phyloP scores from a whole-genome alignment of 2,329 filamentous ascomycete species.

The Catunica adiposa region DNA sequence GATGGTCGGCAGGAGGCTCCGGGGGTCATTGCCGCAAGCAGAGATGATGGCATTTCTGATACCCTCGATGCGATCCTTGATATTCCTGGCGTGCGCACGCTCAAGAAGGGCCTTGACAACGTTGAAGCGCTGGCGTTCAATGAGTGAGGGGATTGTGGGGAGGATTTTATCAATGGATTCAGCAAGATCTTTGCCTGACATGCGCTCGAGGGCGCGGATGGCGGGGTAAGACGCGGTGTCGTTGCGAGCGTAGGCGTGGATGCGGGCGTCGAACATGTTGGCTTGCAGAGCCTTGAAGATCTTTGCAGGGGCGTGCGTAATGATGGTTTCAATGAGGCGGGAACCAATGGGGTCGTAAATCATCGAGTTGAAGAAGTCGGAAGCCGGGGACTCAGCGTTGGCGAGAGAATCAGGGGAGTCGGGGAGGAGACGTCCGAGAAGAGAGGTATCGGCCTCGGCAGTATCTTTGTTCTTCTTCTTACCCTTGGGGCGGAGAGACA shows the following conservation, averaged over 20 bases:
- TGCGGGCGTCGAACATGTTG: conserved; percentile 61
- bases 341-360: conserved; percentile 86
- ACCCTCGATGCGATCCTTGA: conserved; percentile 33
- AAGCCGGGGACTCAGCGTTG: conserved; percentile 55
- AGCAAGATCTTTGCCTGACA: conserved; percentile 73
- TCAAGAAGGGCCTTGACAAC: conserved; percentile 73
- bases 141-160: conserved; percentile 54
- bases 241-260: conserved; percentile 69
- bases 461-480: conserved; percentile 43
- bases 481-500: conserved; percentile 51
- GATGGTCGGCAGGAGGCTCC: conserved; percentile 32
- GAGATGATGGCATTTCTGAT: conserved; percentile 32
- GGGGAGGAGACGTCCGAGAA: conserved; percentile 64
- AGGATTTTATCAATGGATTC: conserved; percentile 55
- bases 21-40: conserved; percentile 31
- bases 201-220: conserved; percentile 62
- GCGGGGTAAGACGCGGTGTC: conserved; percentile 82
- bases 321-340: conserved; percentile 71
- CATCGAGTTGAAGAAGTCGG: conserved; percentile 66
- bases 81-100: conserved; percentile 54
- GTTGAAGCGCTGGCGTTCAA: conserved; percentile 59
- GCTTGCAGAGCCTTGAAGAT: conserved; percentile 78
- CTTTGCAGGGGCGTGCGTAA: conserved; percentile 67
- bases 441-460: conserved; percentile 27
- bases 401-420: conserved; percentile 54